A percentile compares a stretch with the other conserved stretches of the same genome.
These are phyloP conservation scores for Imleria badia DNA, from an alignment of 768 basidiomycete species.

Conservation along the genomic window DNA sequence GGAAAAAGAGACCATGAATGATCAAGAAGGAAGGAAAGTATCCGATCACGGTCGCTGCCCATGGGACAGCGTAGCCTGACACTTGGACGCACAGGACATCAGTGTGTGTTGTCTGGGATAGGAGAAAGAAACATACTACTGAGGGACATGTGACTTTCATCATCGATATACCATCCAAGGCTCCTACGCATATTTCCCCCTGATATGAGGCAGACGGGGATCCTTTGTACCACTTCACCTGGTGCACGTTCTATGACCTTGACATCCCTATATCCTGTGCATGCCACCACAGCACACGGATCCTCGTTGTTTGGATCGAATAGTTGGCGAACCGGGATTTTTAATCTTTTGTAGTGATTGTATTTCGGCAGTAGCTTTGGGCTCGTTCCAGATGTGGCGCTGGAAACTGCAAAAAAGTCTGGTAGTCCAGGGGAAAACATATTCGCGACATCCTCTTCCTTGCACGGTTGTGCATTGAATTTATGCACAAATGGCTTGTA, in stretches of 20 bases:
- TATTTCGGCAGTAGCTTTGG: conserved; percentile 14
- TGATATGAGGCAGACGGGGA: conserved; percentile 4
- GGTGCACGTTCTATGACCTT: conserved; percentile 7
- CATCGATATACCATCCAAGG: conserved; percentile 11
- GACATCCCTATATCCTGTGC: neutral
- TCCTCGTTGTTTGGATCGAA: neutral
- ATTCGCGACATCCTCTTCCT: conserved; percentile 15
- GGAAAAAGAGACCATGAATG: conserved; percentile 24
- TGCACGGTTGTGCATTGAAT: conserved; percentile 18
- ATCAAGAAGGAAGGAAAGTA: conserved; percentile 17
- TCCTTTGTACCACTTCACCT: conserved; percentile 3
- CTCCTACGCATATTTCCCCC: neutral
- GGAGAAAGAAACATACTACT: neutral
- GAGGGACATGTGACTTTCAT: conserved; percentile 6
- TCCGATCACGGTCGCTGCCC: conserved; percentile 13
- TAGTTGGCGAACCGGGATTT: neutral
- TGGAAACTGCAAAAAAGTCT: conserved; percentile 6
- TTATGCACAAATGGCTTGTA: conserved; percentile 16
- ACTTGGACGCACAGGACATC: conserved; percentile 2
- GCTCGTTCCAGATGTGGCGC: conserved; percentile 15
- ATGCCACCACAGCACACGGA: neutral
- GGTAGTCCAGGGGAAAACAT: conserved; percentile 23
- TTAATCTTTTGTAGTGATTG: neutral
- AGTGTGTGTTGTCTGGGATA: neutral
- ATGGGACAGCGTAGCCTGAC: conserved; percentile 12